Evolutionary conservation across 768 basidiomycete species (phyloP).

Genomic region (Pilatotrama ljubarskyi): DNA sequence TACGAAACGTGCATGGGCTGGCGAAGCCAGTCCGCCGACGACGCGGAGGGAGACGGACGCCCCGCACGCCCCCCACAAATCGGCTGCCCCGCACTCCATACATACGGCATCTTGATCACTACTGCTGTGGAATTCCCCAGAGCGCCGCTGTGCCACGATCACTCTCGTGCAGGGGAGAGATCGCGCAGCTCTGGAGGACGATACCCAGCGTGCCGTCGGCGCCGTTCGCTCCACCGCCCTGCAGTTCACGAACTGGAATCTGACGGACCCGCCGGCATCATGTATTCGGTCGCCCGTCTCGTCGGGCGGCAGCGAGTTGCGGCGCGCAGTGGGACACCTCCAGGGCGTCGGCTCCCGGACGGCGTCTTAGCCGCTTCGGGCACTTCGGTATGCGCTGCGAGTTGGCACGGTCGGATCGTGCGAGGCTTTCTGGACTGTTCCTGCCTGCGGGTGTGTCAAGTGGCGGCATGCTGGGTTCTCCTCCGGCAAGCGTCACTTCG

Average conservation of each 20-base stretch:
- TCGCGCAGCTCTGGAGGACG: background rate
- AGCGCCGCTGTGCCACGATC: background rate
- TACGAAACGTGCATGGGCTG: too few relatives aligned
- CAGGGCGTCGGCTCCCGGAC: background rate
- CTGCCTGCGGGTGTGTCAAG: too few relatives aligned
- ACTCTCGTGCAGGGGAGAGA: background rate
- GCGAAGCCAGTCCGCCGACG: too few relatives aligned
- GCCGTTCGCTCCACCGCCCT: background rate
- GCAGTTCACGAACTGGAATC: background rate
- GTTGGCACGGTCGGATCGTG: too few relatives aligned
- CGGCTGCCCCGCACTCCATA: background rate
- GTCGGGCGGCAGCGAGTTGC: background rate
- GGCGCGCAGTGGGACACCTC: background rate
- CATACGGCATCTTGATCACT: background rate
- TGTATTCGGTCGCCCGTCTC: background rate
- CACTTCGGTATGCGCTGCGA: background rate
- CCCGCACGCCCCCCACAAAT: background rate
- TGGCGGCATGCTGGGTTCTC: background rate
- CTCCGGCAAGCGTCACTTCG: background rate
- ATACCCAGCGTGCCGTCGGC: background rate
- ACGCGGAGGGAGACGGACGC: background rate
- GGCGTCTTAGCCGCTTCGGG: background rate
- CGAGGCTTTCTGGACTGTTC: too few relatives aligned
- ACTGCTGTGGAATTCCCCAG: background rate
- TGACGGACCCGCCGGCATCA: conserved; percentile 1